Conservation (phyloP, 441 rosid species). For the Macaranga tanarius region DNA sequence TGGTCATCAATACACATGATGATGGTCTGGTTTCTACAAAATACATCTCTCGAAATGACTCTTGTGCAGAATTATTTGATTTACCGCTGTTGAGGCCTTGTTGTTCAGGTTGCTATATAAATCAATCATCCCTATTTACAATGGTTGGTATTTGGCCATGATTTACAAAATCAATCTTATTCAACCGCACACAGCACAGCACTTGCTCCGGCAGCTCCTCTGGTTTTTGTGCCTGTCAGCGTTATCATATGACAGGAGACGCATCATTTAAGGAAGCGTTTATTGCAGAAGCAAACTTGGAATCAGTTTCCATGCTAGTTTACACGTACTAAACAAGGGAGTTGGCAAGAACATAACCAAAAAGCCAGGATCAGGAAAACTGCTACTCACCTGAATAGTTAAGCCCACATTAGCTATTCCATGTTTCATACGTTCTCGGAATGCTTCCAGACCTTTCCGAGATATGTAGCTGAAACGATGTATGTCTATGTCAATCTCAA, state of each 20-base stretch:
- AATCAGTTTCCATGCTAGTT: background rate
- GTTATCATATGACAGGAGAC: background rate
- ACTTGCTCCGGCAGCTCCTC: conserved; percentile 89
- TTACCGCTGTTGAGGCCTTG: background rate
- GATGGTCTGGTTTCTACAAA: conserved; percentile 13
- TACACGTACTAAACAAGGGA: background rate
- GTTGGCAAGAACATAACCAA: background rate
- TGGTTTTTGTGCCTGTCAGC: conserved; percentile 68
- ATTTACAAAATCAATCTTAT: conserved; percentile 70
- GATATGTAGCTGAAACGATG: conserved; percentile 88
- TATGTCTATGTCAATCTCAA: conserved; percentile 82
- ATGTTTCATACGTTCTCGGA: conserved; percentile 58
- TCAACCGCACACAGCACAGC: conserved; percentile 67
- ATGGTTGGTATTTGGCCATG: conserved; percentile 76
- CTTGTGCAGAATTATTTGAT: background rate
- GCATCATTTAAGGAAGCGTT: background rate
- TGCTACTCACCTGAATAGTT: conserved; percentile 68
- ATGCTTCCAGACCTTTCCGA: conserved; percentile 84
- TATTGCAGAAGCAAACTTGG: background rate
- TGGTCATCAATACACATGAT: conserved; percentile 3
- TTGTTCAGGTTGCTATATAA: conserved; percentile 1
- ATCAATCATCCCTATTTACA: conserved; percentile 44
- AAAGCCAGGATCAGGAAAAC: too few relatives aligned
- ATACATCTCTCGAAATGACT: background rate
- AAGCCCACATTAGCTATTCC: conserved; percentile 71